phyloP scores from a whole-genome alignment of 2,329 filamentous ascomycete species.

The Calonectria multiphialidica region DNA sequence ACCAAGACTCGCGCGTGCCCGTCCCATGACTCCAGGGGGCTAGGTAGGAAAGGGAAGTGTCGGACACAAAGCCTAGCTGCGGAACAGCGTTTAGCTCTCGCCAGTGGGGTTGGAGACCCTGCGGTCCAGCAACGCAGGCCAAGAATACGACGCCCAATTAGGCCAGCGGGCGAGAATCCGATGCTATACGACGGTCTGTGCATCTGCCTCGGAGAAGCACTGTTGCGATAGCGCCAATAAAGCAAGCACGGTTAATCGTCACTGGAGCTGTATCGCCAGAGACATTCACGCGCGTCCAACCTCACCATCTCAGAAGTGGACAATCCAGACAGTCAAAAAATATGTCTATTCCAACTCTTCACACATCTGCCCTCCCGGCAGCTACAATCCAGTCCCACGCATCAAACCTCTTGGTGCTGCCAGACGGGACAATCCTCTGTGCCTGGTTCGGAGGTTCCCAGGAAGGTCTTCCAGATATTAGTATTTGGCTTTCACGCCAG shows the following conservation, averaged over 20 bases:
- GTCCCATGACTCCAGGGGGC: not conserved
- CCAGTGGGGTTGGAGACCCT: not conserved
- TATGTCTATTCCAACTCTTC: slow-evolving; percentile 13
- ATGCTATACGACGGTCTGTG: not conserved
- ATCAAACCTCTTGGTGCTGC: slow-evolving; percentile 56
- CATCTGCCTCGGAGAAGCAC: not conserved
- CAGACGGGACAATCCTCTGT: slow-evolving; percentile 55
- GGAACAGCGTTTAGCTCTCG: not conserved
- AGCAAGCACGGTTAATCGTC: not conserved
- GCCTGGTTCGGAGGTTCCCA: slow-evolving; percentile 60
- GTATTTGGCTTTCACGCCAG: slow-evolving; percentile 55
- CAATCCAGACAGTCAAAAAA: not conserved
- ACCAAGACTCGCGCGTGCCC: not conserved
- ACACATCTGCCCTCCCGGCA: slow-evolving; percentile 47
- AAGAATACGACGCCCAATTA: not conserved
- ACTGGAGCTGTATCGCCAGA: not conserved
- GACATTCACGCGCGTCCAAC: not conserved
- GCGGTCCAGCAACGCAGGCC: not conserved
- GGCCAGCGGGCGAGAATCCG: not conserved
- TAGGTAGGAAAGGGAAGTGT: slow-evolving; percentile 10
- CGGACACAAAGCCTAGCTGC: slow-evolving; percentile 25
- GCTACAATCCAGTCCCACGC: slow-evolving; percentile 58
- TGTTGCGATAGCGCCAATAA: not conserved
- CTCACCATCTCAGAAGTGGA: not conserved
- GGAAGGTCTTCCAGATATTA: slow-evolving; percentile 58